A percentile compares a stretch with the other conserved stretches of the same genome.
Evolutionary conservation across 176 grass and related monocot genomes (phyloP).

Genomic region (Luzula sylvatica): DNA sequence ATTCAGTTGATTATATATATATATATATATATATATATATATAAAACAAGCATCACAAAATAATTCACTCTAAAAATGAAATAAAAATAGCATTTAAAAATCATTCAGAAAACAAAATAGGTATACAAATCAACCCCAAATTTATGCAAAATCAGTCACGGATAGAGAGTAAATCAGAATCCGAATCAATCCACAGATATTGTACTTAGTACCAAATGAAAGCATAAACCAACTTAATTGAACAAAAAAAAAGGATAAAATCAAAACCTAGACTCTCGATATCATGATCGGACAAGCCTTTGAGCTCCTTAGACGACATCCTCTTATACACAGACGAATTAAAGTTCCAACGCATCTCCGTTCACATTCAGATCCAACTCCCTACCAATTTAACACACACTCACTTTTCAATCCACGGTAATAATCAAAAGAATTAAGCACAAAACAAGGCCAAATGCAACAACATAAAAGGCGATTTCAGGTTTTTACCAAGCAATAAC

Average conservation of each 20-base stretch:
- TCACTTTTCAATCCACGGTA: background rate
- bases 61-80: no score
- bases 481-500: slow-evolving; percentile 5
- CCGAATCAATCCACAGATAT: background rate
- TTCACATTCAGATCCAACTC: slow-evolving; percentile 6
- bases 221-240: background rate
- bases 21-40: no score
- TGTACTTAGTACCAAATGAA: background rate
- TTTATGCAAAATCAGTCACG: background rate
- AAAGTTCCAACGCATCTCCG: slow-evolving; percentile 75
- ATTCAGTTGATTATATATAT: no score
- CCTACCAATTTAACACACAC: background rate
- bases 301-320: slow-evolving; percentile 53
- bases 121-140: no score
- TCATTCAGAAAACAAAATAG: no score
- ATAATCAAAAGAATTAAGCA: no score
- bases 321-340: slow-evolving; percentile 77
- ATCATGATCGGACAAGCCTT: slow-evolving; percentile 31
- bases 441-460: background rate
- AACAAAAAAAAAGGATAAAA: background rate
- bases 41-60: no score
- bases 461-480: background rate
- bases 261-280: slow-evolving; percentile 49
- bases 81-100: no score
- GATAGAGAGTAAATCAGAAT: background rate